Evolutionary conservation across 441 rosid species (phyloP).

Genomic region (Breynia disticha): DNA sequence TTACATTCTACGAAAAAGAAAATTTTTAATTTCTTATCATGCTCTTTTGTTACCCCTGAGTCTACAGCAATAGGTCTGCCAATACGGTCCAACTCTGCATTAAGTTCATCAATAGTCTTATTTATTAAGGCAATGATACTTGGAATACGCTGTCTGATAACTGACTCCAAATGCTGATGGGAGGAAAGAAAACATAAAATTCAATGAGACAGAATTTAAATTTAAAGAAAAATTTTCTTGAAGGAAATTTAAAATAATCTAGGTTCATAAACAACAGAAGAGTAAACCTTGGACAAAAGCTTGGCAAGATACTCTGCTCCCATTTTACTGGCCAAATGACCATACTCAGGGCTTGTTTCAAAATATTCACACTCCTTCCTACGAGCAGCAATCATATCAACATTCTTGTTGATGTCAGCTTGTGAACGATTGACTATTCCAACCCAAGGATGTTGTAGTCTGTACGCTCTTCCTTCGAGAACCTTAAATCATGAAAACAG

Average conservation of each 20-base stretch:
- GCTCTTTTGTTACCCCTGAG: conserved; percentile 97
- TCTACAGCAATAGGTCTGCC: conserved; percentile 90
- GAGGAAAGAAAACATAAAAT: conserved; percentile 10
- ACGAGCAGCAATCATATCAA: conserved; percentile 90
- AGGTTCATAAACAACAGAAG: too few relatives aligned
- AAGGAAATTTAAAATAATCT: conserved; percentile 4
- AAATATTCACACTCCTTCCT: conserved; percentile 88
- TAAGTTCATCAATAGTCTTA: conserved; percentile 89
- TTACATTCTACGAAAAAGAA: too few relatives aligned
- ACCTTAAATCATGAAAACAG: conserved; percentile 41
- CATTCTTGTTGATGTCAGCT: conserved; percentile 88
- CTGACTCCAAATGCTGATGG: conserved; percentile 86
- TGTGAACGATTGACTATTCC: conserved; percentile 98
- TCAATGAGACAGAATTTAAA: too few relatives aligned
- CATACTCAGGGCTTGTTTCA: conserved; percentile 91
- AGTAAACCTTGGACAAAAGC: conserved; percentile 86
- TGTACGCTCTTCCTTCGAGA: conserved; percentile 88
- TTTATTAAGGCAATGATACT: conserved; percentile 83
- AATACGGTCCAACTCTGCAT: conserved; percentile 78
- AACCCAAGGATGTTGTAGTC: conserved; percentile 95
- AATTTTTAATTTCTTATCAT: too few relatives aligned
- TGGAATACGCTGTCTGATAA: conserved; percentile 80
- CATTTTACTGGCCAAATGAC: conserved; percentile 88
- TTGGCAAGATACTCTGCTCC: conserved; percentile 96
- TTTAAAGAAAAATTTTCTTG: too few relatives aligned